Conservation (phyloP, 805 yeast genomes). For the Kodamaea nitidulidarum region DNA sequence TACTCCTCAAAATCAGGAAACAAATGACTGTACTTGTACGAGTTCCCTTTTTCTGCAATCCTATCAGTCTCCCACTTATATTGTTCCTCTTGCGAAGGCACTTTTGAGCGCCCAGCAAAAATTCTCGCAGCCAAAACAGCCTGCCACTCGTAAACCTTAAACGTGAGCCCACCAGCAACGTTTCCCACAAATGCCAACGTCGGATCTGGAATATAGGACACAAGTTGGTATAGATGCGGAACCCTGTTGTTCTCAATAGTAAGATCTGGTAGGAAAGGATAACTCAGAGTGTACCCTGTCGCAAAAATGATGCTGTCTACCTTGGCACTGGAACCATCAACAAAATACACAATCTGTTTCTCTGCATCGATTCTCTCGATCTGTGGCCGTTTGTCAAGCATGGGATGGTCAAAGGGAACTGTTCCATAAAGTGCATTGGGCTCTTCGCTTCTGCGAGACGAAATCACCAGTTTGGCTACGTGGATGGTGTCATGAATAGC, state of each 20-base stretch:
- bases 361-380: constrained; percentile 9
- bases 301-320: constrained; percentile 21
- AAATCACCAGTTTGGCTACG: constrained; percentile 14
- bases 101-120: constrained; percentile 24
- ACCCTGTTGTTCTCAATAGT: constrained; percentile 24
- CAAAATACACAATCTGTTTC: constrained; percentile 16
- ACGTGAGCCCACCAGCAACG: constrained; percentile 36
- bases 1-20: constrained; percentile 20
- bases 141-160: constrained; percentile 40
- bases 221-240: constrained; percentile 30
- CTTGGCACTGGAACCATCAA: constrained; percentile 16
- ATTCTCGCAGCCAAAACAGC: constrained; percentile 33
- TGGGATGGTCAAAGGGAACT: constrained; percentile 12
- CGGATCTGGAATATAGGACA: constrained; percentile 30
- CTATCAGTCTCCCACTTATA: constrained; percentile 27
- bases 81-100: constrained; percentile 29
- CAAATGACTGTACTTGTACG: constrained; percentile 23
- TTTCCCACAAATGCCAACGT: constrained; percentile 32
- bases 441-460: constrained; percentile 16
- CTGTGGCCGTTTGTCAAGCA: constrained; percentile 9
- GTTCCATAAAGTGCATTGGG: constrained; percentile 7
- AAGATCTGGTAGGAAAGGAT: constrained; percentile 20
- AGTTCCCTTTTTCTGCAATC: constrained; percentile 24
- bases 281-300: constrained; percentile 23
- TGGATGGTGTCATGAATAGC: constrained; percentile 19